Percentiles rank a stretch among this genome's conserved stretches.
Evolutionary conservation across 768 basidiomycete species (phyloP).

Genomic region (Termitomyces sp.): DNA sequence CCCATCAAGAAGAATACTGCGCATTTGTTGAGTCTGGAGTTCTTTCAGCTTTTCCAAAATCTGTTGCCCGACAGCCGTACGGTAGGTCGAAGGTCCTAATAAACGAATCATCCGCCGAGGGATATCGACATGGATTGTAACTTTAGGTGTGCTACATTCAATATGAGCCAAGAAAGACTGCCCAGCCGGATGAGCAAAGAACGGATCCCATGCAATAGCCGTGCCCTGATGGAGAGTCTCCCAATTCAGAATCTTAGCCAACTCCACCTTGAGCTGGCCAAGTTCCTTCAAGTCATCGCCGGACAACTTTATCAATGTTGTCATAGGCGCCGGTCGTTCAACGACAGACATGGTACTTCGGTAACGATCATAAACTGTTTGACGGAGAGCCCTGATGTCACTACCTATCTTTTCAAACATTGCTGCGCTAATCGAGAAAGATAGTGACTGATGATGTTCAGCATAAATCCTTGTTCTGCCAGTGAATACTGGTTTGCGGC

Average conservation of each 20-base stretch:
- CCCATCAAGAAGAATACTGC: constrained; percentile 41
- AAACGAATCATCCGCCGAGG: constrained; percentile 43
- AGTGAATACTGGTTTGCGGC: constrained; percentile 36
- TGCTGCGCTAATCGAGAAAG: constrained; percentile 33
- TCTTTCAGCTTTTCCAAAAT: constrained; percentile 44
- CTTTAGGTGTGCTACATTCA: constrained; percentile 27
- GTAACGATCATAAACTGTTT: constrained; percentile 25
- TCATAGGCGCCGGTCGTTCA: constrained; percentile 15
- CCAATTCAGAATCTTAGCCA: constrained; percentile 59
- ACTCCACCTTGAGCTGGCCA: constrained; percentile 49
- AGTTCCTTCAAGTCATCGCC: constrained; percentile 46
- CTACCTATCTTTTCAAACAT: constrained; percentile 33
- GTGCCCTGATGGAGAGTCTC: constrained; percentile 50
- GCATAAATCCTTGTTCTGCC: constrained; percentile 45
- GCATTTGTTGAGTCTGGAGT: constrained; percentile 36
- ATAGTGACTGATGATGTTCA: constrained; percentile 47
- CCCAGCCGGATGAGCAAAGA: constrained; percentile 43
- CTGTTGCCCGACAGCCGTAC: constrained; percentile 32
- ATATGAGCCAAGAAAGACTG: constrained; percentile 38
- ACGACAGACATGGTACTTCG: constrained; percentile 21
- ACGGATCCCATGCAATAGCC: constrained; percentile 60
- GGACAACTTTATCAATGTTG: constrained; percentile 38
- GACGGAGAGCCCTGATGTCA: constrained; percentile 43
- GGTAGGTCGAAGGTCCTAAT: constrained; percentile 42
- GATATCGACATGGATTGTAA: constrained; percentile 39